A percentile compares a stretch with the other conserved stretches of the same genome.
These are phyloP conservation scores for Thecamonas trahens DNA, from an alignment of 78 protist genomes.

Conservation along the genomic window DNA sequence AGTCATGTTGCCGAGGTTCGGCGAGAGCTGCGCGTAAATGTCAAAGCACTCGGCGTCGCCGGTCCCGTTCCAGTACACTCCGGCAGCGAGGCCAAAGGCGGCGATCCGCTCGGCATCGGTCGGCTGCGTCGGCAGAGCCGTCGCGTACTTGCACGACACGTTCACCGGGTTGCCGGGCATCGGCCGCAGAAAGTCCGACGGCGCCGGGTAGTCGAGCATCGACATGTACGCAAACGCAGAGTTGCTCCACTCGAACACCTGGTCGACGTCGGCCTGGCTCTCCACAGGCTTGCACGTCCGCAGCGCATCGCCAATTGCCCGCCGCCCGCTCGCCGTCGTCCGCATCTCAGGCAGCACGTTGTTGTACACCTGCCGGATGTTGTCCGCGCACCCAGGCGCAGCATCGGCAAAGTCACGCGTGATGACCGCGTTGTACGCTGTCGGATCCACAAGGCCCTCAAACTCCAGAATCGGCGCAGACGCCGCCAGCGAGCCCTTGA, in stretches of 20 bases:
- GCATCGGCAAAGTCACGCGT: not conserved
- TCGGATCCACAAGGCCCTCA: not conserved
- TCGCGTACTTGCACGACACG: slow-evolving; percentile 2
- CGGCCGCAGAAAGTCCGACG: slow-evolving; percentile 15
- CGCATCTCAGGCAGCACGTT: not conserved
- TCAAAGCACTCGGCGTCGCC: not conserved
- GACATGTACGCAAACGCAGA: not conserved
- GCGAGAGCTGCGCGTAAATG: not conserved
- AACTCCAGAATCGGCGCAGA: slow-evolving; percentile 42
- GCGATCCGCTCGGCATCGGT: not conserved
- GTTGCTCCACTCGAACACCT: not conserved
- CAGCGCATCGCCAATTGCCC: not conserved
- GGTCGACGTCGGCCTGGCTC: not conserved
- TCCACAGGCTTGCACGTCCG: slow-evolving; percentile 10
- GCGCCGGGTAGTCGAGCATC: slow-evolving; percentile 33
- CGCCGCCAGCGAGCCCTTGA: slow-evolving; percentile 40
- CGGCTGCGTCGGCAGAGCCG: not conserved
- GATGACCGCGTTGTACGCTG: not conserved
- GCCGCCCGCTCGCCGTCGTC: not conserved
- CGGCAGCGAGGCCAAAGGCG: not conserved
- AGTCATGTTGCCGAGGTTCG: not conserved
- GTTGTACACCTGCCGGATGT: not conserved
- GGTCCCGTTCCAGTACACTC: slow-evolving; percentile 11
- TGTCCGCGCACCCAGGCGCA: not conserved
- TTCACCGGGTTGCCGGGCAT: slow-evolving; percentile 28